These are phyloP conservation scores for Globisporangium lucens DNA, from an alignment of 352 stramenopile genomes.

Conservation along the genomic window DNA sequence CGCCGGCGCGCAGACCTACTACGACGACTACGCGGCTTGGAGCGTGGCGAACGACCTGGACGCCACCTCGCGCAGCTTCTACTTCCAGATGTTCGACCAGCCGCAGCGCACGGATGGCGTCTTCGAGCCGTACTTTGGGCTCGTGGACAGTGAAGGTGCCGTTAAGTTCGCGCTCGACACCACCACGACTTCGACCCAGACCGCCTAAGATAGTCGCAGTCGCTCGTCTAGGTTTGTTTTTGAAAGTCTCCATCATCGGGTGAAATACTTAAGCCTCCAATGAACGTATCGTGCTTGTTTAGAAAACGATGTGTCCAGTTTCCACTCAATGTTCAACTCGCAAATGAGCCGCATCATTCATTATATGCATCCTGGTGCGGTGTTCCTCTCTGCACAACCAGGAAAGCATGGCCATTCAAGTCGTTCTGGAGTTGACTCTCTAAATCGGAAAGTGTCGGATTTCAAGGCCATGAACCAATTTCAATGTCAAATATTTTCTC, in stretches of 20 bases:
- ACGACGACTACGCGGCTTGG: constrained; percentile 35
- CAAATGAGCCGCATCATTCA: not conserved
- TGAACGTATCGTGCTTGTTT: not conserved
- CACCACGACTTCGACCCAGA: not conserved
- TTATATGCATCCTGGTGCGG: too few species aligned
- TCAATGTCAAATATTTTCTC: too few species aligned
- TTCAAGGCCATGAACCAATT: too few species aligned
- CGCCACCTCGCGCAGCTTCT: constrained; percentile 31
- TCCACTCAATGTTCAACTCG: not conserved
- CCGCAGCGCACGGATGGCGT: constrained; percentile 33
- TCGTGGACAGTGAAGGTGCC: constrained; percentile 31
- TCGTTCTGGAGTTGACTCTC: not conserved
- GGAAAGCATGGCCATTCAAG: too few species aligned
- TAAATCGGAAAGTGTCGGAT: not conserved
- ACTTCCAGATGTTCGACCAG: constrained; percentile 67
- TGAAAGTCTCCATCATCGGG: not conserved
- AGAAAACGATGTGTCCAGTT: not conserved
- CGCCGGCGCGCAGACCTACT: constrained; percentile 38
- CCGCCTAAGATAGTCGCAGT: not conserved
- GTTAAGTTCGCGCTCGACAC: constrained; percentile 37
- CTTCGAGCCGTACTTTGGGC: constrained; percentile 52
- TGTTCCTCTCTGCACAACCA: too few species aligned
- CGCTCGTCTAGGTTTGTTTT: not conserved
- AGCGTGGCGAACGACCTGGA: constrained; percentile 23
- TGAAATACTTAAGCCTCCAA: not conserved